phyloP scores from a whole-genome alignment of 345 rosid species.

The Lepidium sativum region DNA sequence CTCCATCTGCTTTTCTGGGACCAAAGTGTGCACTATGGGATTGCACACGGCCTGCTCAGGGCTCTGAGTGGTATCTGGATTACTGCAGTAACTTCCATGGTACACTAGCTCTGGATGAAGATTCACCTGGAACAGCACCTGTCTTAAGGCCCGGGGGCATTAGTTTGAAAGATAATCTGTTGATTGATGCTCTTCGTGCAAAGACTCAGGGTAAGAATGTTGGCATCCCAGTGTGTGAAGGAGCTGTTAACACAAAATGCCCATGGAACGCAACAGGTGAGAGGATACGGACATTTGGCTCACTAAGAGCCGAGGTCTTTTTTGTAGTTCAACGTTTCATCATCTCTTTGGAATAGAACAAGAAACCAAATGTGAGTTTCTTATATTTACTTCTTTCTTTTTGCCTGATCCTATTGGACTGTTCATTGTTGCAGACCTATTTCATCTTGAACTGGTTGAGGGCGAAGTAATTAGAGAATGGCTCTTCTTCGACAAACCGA shows the following conservation, averaged over 20 bases:
- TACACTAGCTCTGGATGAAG: constrained; percentile 53
- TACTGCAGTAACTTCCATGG: constrained; percentile 78
- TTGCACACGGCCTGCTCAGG: constrained; percentile 80
- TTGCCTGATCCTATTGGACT: too few relatives aligned
- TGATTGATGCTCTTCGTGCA: constrained; percentile 51
- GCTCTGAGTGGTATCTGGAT: constrained; percentile 42
- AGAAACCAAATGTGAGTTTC: background rate
- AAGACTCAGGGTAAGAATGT: constrained; percentile 69
- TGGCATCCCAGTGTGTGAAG: constrained; percentile 83
- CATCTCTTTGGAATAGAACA: background rate
- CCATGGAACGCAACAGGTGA: constrained; percentile 88
- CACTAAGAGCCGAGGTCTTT: background rate
- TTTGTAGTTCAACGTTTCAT: background rate
- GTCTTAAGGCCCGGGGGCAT: constrained; percentile 72
- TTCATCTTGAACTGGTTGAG: constrained; percentile 50
- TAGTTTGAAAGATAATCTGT: constrained; percentile 59
- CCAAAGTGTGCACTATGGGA: constrained; percentile 94
- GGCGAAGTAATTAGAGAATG: constrained; percentile 79
- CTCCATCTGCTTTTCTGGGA: constrained; percentile 77
- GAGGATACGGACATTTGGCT: background rate
- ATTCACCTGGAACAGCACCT: constrained; percentile 51
- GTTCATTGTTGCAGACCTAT: constrained; percentile 46
- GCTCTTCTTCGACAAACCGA: constrained; percentile 88
- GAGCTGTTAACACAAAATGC: constrained; percentile 70
- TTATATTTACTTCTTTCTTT: background rate